Evolutionary conservation across 208 protist genomes (phyloP), one percentile per base, ranked within the genome.

Genomic region (Acanthamoeba castellanii): DNA sequence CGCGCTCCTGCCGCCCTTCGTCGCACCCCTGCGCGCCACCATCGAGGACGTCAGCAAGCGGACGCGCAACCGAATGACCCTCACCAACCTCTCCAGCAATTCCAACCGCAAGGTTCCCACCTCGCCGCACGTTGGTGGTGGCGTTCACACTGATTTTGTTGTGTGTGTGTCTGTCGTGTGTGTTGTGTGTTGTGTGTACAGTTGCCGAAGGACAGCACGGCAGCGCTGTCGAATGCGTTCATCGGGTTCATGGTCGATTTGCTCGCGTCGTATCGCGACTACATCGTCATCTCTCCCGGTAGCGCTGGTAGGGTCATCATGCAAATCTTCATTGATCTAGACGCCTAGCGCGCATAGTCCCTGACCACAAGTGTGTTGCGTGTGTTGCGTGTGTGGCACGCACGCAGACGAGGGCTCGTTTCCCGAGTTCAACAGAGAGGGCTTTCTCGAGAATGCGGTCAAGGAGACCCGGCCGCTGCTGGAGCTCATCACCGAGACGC

Each of bases 221-320:
- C 6, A 1, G n/a, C 61, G 87, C 72, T 94, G 68, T 68, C 70
- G 14, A 94, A 94, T 27, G 91, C 91, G 13, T 94, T 94, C 91
- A 94, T 94, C 55, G 91, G 70, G 14, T 94, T 94, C 50, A 94
- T 94, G 91, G 74, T 94, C 45, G 91, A 94, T 13, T 52, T 94
- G 52, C 57, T 94, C 32, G 18, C 91, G 18, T 85, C 70, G 3
- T 94, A 94, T 61, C 91, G 91, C n/a, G 78, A 84, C n/a, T 85
- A 61, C 47, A 87, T 94, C 59, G 64, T 92, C 87, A 76, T 55
- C 34, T 57, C 52, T 8, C 64, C 87, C 16, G 13, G 1, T 6
- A 22, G 22, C n/a, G 42, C 9, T 27, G 45, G 18, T 85, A 37
- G 1, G 30, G 22, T 7, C 32, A 6, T 16, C 6, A 2, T 34